Evolutionary conservation across 495 filamentous ascomycete genomes (phyloP).

Genomic region (Penicillium egyptiacum): DNA sequence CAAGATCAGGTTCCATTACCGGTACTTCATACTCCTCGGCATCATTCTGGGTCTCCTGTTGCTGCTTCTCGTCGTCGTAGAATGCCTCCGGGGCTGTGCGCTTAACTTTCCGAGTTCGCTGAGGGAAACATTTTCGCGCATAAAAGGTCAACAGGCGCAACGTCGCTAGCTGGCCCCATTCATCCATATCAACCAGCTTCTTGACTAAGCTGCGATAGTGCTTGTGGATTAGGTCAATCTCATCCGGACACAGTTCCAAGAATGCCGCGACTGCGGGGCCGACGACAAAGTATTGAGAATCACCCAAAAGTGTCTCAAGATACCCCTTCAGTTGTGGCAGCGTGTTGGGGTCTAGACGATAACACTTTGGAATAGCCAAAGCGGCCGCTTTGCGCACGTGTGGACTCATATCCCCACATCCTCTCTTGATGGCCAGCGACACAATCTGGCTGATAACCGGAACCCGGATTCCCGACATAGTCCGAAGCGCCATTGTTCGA

Average conservation of each 20-base stretch:
- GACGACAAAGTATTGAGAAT: conserved; percentile 92
- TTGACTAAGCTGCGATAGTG: conserved; percentile 80
- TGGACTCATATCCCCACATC: conserved; percentile 88
- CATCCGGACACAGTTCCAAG: conserved; percentile 81
- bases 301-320: conserved; percentile 71
- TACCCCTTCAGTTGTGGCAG: conserved; percentile 81
- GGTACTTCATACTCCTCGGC: conserved; percentile 56
- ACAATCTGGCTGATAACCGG: conserved; percentile 99
- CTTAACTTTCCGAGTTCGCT: conserved; percentile 57
- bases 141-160: conserved; percentile 80
- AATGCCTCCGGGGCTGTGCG: conserved; percentile 63
- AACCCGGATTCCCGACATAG: conserved; percentile 94
- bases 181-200: conserved; percentile 98
- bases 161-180: conserved; percentile 89
- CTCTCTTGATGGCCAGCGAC: conserved; percentile 90
- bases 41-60: conserved; percentile 43
- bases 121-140: conserved; percentile 84
- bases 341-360: conserved; percentile 84
- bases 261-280: conserved; percentile 90
- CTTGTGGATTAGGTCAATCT: conserved; percentile 83
- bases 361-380: conserved; percentile 95
- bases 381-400: conserved; percentile 91
- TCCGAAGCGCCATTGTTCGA: conserved; percentile 83
- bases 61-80: conserved; percentile 67
- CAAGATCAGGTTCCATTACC: conserved; percentile 77